Evolutionary conservation across 2,329 filamentous ascomycete genomes (phyloP).

Genomic region (Cercospora canescens): DNA sequence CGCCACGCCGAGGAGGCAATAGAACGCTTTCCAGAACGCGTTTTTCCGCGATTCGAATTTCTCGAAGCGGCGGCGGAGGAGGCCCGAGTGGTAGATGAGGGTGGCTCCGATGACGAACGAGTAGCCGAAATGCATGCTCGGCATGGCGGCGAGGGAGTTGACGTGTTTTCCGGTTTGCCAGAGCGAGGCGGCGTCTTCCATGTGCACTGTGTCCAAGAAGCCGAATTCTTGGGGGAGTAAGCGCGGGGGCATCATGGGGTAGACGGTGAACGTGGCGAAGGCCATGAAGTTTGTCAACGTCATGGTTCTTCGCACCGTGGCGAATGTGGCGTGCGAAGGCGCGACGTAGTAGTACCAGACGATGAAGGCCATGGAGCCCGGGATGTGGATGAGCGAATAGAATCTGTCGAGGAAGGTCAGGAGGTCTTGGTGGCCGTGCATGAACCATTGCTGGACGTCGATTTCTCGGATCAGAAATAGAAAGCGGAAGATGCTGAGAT

Average conservation of each 20-base stretch:
- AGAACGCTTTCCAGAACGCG: conserved; percentile 45
- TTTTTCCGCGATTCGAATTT: conserved; percentile 45
- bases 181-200: conserved; percentile 45
- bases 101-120: conserved; percentile 53
- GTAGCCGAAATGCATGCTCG: conserved; percentile 56
- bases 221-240: conserved; percentile 45
- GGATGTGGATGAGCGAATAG: conserved; percentile 61
- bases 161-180: conserved; percentile 49
- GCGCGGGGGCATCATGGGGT: conserved; percentile 53
- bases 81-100: conserved; percentile 51
- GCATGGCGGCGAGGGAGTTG: conserved; percentile 45
- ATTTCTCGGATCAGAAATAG: conserved; percentile 55
- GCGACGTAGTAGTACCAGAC: conserved; percentile 61
- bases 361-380: conserved; percentile 54
- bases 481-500: conserved; percentile 51
- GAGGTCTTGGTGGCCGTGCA: conserved; percentile 54
- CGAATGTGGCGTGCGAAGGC: conserved; percentile 46
- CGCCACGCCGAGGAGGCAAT: conserved; percentile 48
- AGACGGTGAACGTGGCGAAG: conserved; percentile 51
- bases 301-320: conserved; percentile 43
- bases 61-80: conserved; percentile 40
- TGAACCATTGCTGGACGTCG: conserved; percentile 58
- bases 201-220: conserved; percentile 46
- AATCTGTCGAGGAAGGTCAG: conserved; percentile 58
- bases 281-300: conserved; percentile 54